These are phyloP conservation scores for Pythium scleroteichum DNA, from an alignment of 352 stramenopile genomes.

Conservation along the genomic window DNA sequence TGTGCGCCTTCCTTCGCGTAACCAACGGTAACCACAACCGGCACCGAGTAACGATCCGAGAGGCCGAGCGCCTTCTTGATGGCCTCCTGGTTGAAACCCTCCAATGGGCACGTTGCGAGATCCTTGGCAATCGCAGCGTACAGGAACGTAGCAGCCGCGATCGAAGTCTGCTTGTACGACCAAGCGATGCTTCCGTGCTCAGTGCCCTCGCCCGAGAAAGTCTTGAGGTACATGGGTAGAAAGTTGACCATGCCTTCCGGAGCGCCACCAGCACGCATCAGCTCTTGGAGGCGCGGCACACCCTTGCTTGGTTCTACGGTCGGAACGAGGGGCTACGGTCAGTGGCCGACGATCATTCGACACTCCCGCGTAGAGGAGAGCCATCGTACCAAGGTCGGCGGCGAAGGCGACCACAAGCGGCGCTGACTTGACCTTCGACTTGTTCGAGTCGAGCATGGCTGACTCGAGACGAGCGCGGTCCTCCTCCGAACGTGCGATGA, in stretches of 20 bases:
- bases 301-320: slow-evolving; percentile 56
- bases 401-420: slow-evolving; percentile 76
- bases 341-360: not conserved
- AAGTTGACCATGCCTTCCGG: slow-evolving; percentile 33
- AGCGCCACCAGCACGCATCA: slow-evolving; percentile 50
- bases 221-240: slow-evolving; percentile 25
- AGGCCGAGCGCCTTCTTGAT: slow-evolving; percentile 36
- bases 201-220: slow-evolving; percentile 32
- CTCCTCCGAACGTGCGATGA: slow-evolving; percentile 30
- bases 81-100: slow-evolving; percentile 36
- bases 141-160: slow-evolving; percentile 38
- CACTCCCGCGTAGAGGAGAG: not conserved
- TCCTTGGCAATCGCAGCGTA: slow-evolving; percentile 36
- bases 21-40: slow-evolving; percentile 37
- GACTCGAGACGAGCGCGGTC: slow-evolving; percentile 28
- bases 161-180: slow-evolving; percentile 43
- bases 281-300: slow-evolving; percentile 60
- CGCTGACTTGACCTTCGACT: slow-evolving; percentile 52
- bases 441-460: slow-evolving; percentile 41
- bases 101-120: slow-evolving; percentile 37
- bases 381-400: slow-evolving; percentile 44
- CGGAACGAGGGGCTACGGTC: slow-evolving; percentile 6
- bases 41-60: slow-evolving; percentile 39
- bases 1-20: slow-evolving; percentile 24
- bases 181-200: slow-evolving; percentile 25